A percentile compares a stretch with the other conserved stretches of the same genome.
Conservation (phyloP, 768 basidiomycete genomes). For the Mycena indigotica region DNA sequence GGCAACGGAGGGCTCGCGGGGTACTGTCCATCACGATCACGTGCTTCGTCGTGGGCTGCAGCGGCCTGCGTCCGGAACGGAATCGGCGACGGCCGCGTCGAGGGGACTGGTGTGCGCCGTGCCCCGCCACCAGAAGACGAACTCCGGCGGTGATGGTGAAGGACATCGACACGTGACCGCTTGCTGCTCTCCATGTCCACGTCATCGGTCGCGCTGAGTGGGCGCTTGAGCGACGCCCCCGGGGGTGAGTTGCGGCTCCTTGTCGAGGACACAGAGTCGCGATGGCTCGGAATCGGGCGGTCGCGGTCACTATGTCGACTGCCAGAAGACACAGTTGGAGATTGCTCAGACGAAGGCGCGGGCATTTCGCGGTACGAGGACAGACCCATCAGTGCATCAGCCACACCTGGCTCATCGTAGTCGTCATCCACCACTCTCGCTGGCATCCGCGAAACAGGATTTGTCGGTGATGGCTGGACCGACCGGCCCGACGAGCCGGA, state of each 20-base stretch:
- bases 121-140: conserved; percentile 55
- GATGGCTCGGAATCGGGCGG: conserved; percentile 54
- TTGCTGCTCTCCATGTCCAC: conserved; percentile 47
- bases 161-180: conserved; percentile 60
- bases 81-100: conserved; percentile 68
- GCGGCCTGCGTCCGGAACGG: conserved; percentile 74
- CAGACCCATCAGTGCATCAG: conserved; percentile 80
- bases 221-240: conserved; percentile 56
- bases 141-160: conserved; percentile 44
- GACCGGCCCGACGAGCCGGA: conserved; percentile 64
- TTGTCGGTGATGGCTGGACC: conserved; percentile 72
- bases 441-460: conserved; percentile 58
- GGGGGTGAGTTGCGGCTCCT: conserved; percentile 68
- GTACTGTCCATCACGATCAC: conserved; percentile 55
- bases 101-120: conserved; percentile 58
- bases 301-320: conserved; percentile 51
- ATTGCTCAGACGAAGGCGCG: conserved; percentile 41
- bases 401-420: conserved; percentile 87
- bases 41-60: conserved; percentile 52
- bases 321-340: conserved; percentile 60
- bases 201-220: conserved; percentile 72
- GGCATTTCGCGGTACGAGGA: conserved; percentile 43
- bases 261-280: conserved; percentile 69
- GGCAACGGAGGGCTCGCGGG: conserved; percentile 59
- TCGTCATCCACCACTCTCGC: conserved; percentile 84